Base-by-base conservation (phyloP, 129 eudicot species). In the Saposhnikovia divaricata region DNA sequence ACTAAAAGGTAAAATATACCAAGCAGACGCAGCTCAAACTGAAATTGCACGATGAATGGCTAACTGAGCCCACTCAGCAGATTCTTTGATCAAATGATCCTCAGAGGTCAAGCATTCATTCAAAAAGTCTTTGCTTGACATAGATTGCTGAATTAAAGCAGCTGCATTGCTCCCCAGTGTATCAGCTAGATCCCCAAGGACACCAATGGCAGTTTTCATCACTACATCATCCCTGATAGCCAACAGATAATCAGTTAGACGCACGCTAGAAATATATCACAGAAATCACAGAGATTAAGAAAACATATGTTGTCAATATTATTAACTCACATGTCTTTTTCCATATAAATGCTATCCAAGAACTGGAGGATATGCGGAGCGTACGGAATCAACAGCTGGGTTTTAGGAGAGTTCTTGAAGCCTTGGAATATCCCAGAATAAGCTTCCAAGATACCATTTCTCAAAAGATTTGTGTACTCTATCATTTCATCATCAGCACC, bases 161-260 rank as follows among this genome's bases (percentile, higher is more conserved):
- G 92, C 93, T 4, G 97, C 98, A 77, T 88, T 90, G 46, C 87
- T 86, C 81, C 97, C 98, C 50, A 94, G 93, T 10, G 98, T 94
- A 84, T 94, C 98, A 21, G 98, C 98, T n/a, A 94, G 84, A 87
- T 94, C 98, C 53, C 98, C 98, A 71, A 94, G 97, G 66, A 94
- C 97, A 18, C 98, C 97, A 25, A 94, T 91, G 4, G 98, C 98
- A 82, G 96, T 94, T 87, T 92, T 94, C 93, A 91, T 94, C 85
- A 90, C 96, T 77, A 91, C 88, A 74, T 94, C 98, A 85, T 94
- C 98, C 98, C 98, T 94, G 85, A 77, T 46, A 73, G 21, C 31
- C 28, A 57, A 84, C 38, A 44, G 13, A 63, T 4, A 78, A 48
- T 21, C 15, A 86, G 75, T 77, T 78, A 39, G 13, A 71, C 0